A percentile compares a stretch with the other conserved stretches of the same genome.
These are phyloP conservation scores for Jackrogersella multiformis DNA, from an alignment of 495 filamentous ascomycete genomes.

Conservation along the genomic window DNA sequence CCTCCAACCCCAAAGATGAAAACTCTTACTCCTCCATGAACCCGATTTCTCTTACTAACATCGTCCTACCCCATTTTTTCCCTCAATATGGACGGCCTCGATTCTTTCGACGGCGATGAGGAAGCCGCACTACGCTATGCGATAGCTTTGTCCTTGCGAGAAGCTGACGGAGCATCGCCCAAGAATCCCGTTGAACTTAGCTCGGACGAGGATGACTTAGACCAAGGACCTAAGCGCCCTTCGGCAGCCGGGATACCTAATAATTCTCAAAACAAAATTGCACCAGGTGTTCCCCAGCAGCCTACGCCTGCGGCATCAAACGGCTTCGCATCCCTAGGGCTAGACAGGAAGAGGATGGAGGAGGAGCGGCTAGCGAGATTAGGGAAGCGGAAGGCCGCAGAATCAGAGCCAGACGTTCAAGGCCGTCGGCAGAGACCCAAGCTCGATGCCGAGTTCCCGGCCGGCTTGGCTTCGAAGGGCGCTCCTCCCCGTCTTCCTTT, in stretches of 20 bases:
- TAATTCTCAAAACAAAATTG: background rate
- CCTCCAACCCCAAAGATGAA: background rate
- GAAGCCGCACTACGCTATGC: constrained; percentile 58
- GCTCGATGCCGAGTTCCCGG: constrained; percentile 11
- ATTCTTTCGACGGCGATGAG: constrained; percentile 48
- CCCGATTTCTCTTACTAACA: background rate
- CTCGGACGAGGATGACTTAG: constrained; percentile 36
- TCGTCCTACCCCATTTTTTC: background rate
- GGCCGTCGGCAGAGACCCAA: constrained; percentile 43
- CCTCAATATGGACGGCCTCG: constrained; percentile 32
- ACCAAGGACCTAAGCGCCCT: constrained; percentile 27
- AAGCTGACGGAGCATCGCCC: constrained; percentile 26
- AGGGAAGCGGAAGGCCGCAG: constrained; percentile 66
- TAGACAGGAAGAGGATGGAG: constrained; percentile 87
- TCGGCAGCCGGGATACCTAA: constrained; percentile 15
- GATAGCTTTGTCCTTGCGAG: constrained; percentile 55
- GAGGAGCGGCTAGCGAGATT: constrained; percentile 78
- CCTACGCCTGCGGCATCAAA: constrained; percentile 2
- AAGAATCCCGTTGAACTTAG: constrained; percentile 35
- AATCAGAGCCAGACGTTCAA: constrained; percentile 23
- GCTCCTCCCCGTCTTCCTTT: constrained; percentile 59
- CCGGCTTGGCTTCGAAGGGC: background rate
- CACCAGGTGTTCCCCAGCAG: background rate
- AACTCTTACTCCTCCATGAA: background rate
- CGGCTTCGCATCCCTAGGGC: constrained; percentile 51